Percentiles rank a stretch among this genome's conserved stretches.
Conservation (phyloP, 805 yeast genomes). For the Saccharomycopsis oosterbeekiorum region DNA sequence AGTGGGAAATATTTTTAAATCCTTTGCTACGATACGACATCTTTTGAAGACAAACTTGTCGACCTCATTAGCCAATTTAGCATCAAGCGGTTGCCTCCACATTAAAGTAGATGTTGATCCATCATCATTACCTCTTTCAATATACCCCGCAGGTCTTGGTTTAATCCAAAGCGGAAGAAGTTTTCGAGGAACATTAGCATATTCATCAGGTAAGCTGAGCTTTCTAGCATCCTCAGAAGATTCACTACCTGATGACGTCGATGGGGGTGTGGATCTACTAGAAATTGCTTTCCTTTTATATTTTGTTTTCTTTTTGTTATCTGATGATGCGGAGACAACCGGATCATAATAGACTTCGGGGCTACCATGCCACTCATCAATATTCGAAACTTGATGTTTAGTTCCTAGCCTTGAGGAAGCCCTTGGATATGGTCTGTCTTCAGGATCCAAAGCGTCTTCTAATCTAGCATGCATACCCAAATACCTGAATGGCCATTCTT, state of each 20-base stretch:
- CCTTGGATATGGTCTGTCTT: constrained; percentile 71
- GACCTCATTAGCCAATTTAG: constrained; percentile 26
- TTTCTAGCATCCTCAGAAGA: neutral
- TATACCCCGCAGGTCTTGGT: constrained; percentile 67
- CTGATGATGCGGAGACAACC: constrained; percentile 11
- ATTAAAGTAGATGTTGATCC: constrained; percentile 47
- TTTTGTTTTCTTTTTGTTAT: constrained; percentile 13
- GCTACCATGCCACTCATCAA: constrained; percentile 54
- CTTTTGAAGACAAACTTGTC: constrained; percentile 42
- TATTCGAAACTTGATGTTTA: constrained; percentile 53
- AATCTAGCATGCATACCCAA: constrained; percentile 64
- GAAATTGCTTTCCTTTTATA: constrained; percentile 6
- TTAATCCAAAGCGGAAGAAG: constrained; percentile 70
- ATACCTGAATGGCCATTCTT: constrained; percentile 77
- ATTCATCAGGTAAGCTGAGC: constrained; percentile 40
- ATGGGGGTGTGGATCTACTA: neutral
- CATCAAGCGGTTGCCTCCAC: constrained; percentile 45
- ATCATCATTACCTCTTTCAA: constrained; percentile 73
- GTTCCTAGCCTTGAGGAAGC: constrained; percentile 71
- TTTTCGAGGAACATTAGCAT: constrained; percentile 29
- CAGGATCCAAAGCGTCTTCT: constrained; percentile 69
- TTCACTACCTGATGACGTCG: constrained; percentile 2
- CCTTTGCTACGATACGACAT: constrained; percentile 49
- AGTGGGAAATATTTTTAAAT: constrained; percentile 43
- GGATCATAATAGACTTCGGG: constrained; percentile 58